phyloP scores from a whole-genome alignment of 129 eudicot genomes.

The Flaveria ramosissima region DNA sequence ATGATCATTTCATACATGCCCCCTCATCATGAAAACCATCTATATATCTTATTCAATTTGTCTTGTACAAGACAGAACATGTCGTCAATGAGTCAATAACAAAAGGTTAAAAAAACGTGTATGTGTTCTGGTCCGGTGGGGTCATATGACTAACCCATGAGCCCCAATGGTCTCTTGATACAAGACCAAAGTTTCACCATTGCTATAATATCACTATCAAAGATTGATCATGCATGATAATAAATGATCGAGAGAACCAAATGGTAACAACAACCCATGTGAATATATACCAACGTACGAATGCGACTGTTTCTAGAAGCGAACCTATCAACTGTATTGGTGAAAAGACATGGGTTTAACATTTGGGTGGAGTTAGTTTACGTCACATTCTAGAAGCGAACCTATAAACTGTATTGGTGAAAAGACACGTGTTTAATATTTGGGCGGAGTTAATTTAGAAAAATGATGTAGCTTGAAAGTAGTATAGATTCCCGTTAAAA shows the following conservation, averaged over 20 bases:
- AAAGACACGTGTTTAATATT: too few species aligned
- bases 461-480: too few species aligned
- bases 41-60: background rate
- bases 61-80: background rate
- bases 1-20: background rate
- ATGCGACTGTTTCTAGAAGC: background rate
- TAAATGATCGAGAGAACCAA: background rate
- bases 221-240: background rate
- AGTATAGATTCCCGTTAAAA: too few species aligned
- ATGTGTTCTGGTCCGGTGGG: background rate
- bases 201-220: too few species aligned
- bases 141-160: conserved; percentile 14
- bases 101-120: background rate
- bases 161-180: conserved; percentile 9
- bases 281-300: conserved; percentile 1
- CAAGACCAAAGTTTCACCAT: conserved; percentile 16
- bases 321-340: too few species aligned
- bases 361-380: too few species aligned
- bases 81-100: conserved; percentile 1
- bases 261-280: conserved; percentile 25
- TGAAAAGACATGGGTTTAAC: too few species aligned
- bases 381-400: background rate
- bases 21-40: background rate
- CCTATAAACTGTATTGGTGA: too few species aligned
- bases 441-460: too few species aligned